Percentiles rank a stretch among this genome's conserved stretches.
Evolutionary conservation across 345 rosid genomes (phyloP).

Genomic region (Laguncularia racemosa): DNA sequence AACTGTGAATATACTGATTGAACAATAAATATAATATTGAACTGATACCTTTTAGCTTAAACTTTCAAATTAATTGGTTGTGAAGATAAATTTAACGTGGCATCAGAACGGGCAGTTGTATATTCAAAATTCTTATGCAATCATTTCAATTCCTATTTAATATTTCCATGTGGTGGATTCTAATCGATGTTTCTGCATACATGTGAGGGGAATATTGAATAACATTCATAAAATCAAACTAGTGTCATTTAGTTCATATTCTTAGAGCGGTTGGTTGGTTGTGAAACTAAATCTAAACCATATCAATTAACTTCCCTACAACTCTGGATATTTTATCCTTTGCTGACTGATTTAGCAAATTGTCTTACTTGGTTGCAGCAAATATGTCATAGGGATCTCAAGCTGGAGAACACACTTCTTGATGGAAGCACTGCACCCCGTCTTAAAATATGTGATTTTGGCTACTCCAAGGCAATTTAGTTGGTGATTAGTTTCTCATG

Average conservation of each 20-base stretch:
- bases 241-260: not conserved
- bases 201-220: too few relatives aligned
- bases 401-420: constrained; percentile 82
- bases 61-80: too few relatives aligned
- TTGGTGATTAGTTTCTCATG: not conserved
- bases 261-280: not conserved
- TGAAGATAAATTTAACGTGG: not conserved
- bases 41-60: too few relatives aligned
- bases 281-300: not conserved
- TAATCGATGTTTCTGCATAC: too few relatives aligned
- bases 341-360: not conserved
- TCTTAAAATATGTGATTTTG: constrained; percentile 86
- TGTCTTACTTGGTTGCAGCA: constrained; percentile 29
- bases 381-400: constrained; percentile 91
- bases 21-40: too few relatives aligned
- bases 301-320: not conserved
- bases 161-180: too few relatives aligned
- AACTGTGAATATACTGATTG: too few relatives aligned
- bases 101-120: not conserved
- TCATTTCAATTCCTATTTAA: not conserved
- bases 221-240: too few relatives aligned
- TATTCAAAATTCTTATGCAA: not conserved
- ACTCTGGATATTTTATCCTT: not conserved
- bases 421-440: constrained; percentile 73
- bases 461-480: constrained; percentile 63